Evolutionary conservation across 2,329 filamentous ascomycete genomes (phyloP), one percentile per base, ranked within the genome.

Genomic region (Penicillium sclerotigenum): DNA sequence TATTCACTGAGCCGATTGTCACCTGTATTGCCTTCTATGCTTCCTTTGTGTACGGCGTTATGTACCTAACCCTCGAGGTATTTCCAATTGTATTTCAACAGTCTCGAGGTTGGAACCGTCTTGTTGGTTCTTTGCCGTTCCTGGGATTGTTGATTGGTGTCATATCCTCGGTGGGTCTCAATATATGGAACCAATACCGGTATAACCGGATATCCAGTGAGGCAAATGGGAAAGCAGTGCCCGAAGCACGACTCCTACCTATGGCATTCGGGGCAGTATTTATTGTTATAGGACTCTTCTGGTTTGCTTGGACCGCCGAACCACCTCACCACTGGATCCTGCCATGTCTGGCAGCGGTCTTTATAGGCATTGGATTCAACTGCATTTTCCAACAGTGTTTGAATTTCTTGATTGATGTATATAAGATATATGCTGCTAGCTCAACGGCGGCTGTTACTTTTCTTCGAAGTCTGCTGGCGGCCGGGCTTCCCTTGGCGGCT

Each of bases 1-100:
- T 81, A 4, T 57, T 72, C 16, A 79, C 75, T 1, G 77, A 81
- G 57, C 78, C 79, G 0, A 80, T 81, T 64, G 73, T 81, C 11
- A 71, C 75, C 1, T 73, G 71, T 36, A 76, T 80, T 29, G 73
- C 77, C 2, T 61, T 78, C 14, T 79, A 79, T 52, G 74, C 75
- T 6, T 73, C 76, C 0, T 79, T 80, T 57, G 73, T 79, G 24
- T 81, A 80, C 54, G 72, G 71, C 4, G 64, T 81, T 4, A 68
- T 81, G 18, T 81, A 80, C 61, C 69, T 80, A 43, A 75, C 73
- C 0, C 70, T 81, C 0, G 75, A 79, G 49, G 71, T 78, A 1
- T 80, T 79, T 47, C 79, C 78, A 0, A 78, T 81, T 48, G 76
- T 77, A 13, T 81, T 78, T 52, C 51, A 67, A 29, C 71, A 79